A percentile compares a stretch with the other conserved stretches of the same genome.
Conservation (phyloP, 331 rosid species). For the Arachis monticola region DNA sequence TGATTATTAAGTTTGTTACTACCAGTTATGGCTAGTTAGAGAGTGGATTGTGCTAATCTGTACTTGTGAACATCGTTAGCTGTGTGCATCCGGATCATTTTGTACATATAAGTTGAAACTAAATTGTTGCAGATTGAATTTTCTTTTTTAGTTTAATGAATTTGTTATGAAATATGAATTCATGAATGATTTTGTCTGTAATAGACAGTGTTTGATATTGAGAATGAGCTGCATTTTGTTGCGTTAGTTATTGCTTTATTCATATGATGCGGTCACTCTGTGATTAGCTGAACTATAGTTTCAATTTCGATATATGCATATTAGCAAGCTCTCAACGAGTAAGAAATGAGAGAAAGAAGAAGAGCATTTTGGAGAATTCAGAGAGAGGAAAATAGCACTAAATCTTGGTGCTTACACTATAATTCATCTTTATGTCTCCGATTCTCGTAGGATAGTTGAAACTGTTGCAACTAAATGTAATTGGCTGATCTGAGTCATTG, state of each 20-base stretch:
- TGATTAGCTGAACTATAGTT: not conserved
- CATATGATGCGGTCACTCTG: not conserved
- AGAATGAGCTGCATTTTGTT: conserved; percentile 21
- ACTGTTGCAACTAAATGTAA: not conserved
- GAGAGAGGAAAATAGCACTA: not conserved
- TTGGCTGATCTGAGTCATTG: too few species aligned
- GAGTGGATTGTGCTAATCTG: not conserved
- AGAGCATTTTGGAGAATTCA: not conserved
- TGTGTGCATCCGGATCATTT: not conserved
- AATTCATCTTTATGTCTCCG: not conserved
- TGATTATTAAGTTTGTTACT: not conserved
- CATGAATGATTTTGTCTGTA: not conserved
- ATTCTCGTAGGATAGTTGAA: not conserved
- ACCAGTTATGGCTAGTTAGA: not conserved
- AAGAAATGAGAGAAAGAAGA: not conserved
- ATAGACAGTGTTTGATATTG: not conserved
- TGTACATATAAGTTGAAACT: not conserved
- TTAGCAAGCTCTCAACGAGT: not conserved
- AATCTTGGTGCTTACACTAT: not conserved
- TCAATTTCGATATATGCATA: conserved; percentile 16
- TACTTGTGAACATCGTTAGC: not conserved
- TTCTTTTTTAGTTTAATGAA: not conserved
- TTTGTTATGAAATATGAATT: not conserved
- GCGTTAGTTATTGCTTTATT: conserved; percentile 18
- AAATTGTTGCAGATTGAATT: not conserved